phyloP scores from a whole-genome alignment of 805 yeast genomes.

The Yarrowia phangngaensis region DNA sequence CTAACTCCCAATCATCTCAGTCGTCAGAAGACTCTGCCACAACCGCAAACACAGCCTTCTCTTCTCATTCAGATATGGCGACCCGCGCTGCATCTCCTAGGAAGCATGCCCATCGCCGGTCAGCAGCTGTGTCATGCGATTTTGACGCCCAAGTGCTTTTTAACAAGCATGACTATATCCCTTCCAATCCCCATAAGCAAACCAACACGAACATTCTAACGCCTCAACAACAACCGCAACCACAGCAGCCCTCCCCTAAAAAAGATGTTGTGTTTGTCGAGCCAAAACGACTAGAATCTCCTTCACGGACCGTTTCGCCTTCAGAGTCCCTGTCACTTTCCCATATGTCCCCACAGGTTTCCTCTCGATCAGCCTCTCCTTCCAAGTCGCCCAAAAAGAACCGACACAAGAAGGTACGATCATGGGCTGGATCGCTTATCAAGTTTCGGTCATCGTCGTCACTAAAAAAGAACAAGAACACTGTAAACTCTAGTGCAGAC shows the following conservation, averaged over 20 bases:
- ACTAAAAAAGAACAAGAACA: conserved; percentile 10
- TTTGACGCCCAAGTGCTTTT: conserved; percentile 47
- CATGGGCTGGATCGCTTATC: conserved; percentile 42
- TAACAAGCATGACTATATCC: conserved; percentile 13
- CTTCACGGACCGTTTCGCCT: conserved; percentile 28
- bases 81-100: conserved; percentile 23
- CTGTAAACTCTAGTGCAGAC: conserved; percentile 13
- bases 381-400: conserved; percentile 28
- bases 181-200: conserved; percentile 20
- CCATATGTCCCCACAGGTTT: conserved; percentile 27
- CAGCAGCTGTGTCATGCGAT: conserved; percentile 87
- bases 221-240: conserved; percentile 19
- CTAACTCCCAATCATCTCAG: conserved; percentile 17
- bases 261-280: conserved; percentile 19
- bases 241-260: conserved; percentile 13
- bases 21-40: conserved; percentile 12
- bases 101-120: conserved; percentile 71
- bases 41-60: not conserved
- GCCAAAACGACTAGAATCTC: conserved; percentile 30
- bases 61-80: conserved; percentile 5
- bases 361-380: conserved; percentile 25
- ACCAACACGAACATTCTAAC: conserved; percentile 25
- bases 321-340: too few species aligned
- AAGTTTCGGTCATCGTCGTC: conserved; percentile 31
- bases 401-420: conserved; percentile 40